phyloP scores from a whole-genome alignment of 176 grass and related monocot species.

The Oryza coarctata region DNA sequence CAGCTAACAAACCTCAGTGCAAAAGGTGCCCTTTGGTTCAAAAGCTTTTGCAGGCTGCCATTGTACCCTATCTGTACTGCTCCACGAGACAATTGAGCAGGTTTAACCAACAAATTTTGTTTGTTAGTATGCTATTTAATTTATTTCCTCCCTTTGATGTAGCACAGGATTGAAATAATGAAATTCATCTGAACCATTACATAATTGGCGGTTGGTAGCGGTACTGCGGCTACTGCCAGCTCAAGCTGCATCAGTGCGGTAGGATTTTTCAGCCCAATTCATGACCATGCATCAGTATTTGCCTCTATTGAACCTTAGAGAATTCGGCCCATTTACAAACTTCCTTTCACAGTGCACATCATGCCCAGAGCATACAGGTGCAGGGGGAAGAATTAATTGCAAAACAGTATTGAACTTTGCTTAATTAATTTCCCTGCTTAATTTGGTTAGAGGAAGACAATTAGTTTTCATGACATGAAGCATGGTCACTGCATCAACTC shows the following conservation, averaged over 20 bases:
- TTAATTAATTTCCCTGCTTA: conserved; percentile 8
- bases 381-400: not conserved
- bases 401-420: not conserved
- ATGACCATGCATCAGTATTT: not conserved
- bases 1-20: not conserved
- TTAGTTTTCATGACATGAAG: conserved; percentile 22
- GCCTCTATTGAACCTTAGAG: not conserved
- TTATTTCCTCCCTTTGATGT: not conserved
- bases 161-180: not conserved
- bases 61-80: conserved; percentile 15
- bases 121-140: not conserved
- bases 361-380: not conserved
- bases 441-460: conserved; percentile 25
- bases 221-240: too few species aligned
- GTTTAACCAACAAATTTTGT: conserved; percentile 17
- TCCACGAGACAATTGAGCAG: conserved; percentile 31
- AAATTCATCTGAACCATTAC: conserved; percentile 9
- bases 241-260: not conserved
- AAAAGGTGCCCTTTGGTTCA: conserved; percentile 1
- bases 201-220: not conserved
- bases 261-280: not conserved
- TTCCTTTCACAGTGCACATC: not conserved
- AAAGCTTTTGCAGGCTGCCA: not conserved
- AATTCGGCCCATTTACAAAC: not conserved
- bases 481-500: conserved; percentile 19